Evolutionary conservation across 1,139 yeast species (phyloP), one percentile per base, ranked within the genome.

Genomic region (Hansenula lynferdii): DNA sequence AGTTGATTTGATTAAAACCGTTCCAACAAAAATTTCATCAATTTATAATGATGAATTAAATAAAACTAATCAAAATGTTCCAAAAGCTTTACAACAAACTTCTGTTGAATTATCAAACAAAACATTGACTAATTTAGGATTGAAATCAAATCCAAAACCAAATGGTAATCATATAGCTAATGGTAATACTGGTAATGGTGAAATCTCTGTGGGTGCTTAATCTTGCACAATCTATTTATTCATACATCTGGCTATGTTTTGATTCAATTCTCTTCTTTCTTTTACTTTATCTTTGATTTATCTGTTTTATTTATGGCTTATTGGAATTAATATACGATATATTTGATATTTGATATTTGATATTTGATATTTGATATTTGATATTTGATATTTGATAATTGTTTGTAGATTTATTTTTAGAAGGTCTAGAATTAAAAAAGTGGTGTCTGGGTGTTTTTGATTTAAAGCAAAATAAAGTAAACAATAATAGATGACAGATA

Each of bases 21-120:
- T 24, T 19, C 40, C 40, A 23, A 11, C 21, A 8, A 35, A 35
- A 24, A 23, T 29, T 28, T 16, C 34, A n/a, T 22, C 35, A 14
- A 40, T 43, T 22, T 47, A 46, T 29, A 31, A 39, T 15, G 37
- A 37, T 10, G 40, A 44, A 15, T 42, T 46, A 31, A 26, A 35
- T 8, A 34, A 39, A 9, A 22, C 17, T 20, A 19, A 30, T n/a
- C 28, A 41, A 10, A 35, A 31, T 14, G 40, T 38, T 20, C 25
- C 45, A 31, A 47, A 41, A 24, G 51, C 51, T 3, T 40, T 48
- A 8, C 43, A 42, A 5, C 35, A 37, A 15, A 42, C 51, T 22
- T 40, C 47, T 1, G 21, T 28, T 12, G 45, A 44, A 14, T 34
- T 47, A 20, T 42, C 48, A 11, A 36, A 32, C 28, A 43, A 47